Base-by-base conservation (phyloP, 345 rosid genomes). In the Lenwebbia sp. region DNA sequence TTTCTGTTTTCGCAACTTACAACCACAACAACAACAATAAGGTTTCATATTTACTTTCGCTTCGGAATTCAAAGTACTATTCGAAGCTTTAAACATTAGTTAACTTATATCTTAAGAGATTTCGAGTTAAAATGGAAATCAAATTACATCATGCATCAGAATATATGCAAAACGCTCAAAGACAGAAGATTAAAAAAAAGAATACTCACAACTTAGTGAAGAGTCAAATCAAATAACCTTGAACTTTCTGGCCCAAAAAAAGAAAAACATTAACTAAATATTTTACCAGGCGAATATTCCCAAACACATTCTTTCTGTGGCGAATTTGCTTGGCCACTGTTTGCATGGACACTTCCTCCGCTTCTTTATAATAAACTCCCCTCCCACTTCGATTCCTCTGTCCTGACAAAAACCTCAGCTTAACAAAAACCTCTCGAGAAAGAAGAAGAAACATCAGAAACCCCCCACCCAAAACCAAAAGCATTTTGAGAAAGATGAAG, bases 401-500 rank as follows among this genome's bases (percentile, higher is more conserved):
- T 65, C 23, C 41, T 1, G 23, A 65, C 76, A 28, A 28, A 60
- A 60, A 60, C 19, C 70, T 60, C 37, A n/a, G 70, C 70, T 3
- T n/a, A 5, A 15, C 12, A 7, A 37, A 17, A 4, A 3, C 76
- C 30, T 22, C 7, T 65, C 22, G 19, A 15, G 22, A 33, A 30
- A 17, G 41, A 3, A 30, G 74, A 60, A 60, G 9, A 14, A 14
- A 60, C 33, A 33, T 1, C 75, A 7, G 75, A 62, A 62, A 15
- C 11, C 3, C 17, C 33, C 44, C 76, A 30, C 2, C 22, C 12
- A 17, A 1, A 19, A 3, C 22, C 12, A 17, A 1, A 19, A 19
- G 47, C 47, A 9, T 19, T 70, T 70, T 19, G 81, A 2, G 81
- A 19, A 1, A 11, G 22, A 93, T 92, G 93, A 87, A 89, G 81